These are phyloP conservation scores for Aureobasidium sp. DNA, from an alignment of 2,329 filamentous ascomycete genomes.

Conservation along the genomic window DNA sequence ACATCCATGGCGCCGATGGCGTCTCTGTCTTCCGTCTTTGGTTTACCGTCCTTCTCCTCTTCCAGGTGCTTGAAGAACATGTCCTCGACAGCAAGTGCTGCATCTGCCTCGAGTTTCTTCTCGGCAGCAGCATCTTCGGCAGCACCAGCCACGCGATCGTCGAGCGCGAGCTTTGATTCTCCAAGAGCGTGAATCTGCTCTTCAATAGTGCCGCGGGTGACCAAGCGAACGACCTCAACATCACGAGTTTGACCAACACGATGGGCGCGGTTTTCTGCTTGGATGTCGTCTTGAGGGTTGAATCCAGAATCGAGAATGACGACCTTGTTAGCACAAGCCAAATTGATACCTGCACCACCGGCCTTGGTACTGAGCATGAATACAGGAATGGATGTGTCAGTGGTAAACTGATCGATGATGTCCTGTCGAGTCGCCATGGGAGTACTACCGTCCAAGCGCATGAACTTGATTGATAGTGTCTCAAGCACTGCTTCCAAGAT, in stretches of 20 bases:
- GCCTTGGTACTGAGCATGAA: conserved; percentile 92
- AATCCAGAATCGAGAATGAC: conserved; percentile 96
- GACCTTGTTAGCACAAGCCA: conserved; percentile 94
- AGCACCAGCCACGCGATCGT: conserved; percentile 62
- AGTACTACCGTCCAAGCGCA: conserved; percentile 80
- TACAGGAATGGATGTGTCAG: conserved; percentile 69
- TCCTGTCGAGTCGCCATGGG: conserved; percentile 76
- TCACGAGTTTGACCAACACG: conserved; percentile 85
- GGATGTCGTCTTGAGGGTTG: conserved; percentile 97
- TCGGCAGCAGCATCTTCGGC: conserved; percentile 24
- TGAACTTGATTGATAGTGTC: conserved; percentile 64
- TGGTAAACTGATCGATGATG: conserved; percentile 80
- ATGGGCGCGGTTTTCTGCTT: conserved; percentile 94
- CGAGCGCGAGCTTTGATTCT: conserved; percentile 85
- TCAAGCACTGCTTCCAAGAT: conserved; percentile 79
- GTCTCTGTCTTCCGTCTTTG: conserved; percentile 15
- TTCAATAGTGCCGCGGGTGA: conserved; percentile 77
- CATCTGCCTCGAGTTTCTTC: conserved; percentile 39
- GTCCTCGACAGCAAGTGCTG: conserved; percentile 33
- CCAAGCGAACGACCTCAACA: conserved; percentile 82
- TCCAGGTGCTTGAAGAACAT: conserved; percentile 28
- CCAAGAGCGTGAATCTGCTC: conserved; percentile 89
- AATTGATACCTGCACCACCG: conserved; percentile 93
- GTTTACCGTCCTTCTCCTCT: conserved; percentile 2
- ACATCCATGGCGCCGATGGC: conserved; percentile 12